phyloP scores from a whole-genome alignment of 2,329 filamentous ascomycete species.

The Exserohilum turcica region DNA sequence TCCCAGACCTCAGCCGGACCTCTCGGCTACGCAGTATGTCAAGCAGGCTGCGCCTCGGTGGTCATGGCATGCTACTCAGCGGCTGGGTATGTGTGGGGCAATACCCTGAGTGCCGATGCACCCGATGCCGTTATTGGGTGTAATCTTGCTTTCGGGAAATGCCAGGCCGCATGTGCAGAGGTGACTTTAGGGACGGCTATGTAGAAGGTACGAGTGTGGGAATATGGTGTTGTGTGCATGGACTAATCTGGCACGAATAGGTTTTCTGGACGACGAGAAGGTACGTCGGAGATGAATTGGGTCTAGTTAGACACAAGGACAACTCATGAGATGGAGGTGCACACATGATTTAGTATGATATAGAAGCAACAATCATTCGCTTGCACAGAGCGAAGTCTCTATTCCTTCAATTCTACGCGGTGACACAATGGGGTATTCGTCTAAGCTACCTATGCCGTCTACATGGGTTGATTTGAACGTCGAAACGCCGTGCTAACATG shows the following conservation, averaged over 20 bases:
- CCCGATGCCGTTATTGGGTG: constrained; percentile 52
- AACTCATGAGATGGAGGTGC: neutral
- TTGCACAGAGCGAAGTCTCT: neutral
- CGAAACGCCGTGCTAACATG: neutral
- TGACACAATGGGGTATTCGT: neutral
- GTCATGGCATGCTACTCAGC: constrained; percentile 56
- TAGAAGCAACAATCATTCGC: neutral
- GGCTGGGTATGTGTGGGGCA: constrained; percentile 53
- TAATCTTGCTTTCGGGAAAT: constrained; percentile 54
- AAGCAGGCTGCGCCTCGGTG: constrained; percentile 53
- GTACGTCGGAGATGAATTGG: neutral
- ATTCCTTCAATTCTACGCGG: neutral
- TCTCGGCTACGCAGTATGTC: constrained; percentile 53
- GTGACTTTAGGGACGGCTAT: constrained; percentile 42
- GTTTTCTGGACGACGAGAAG: neutral
- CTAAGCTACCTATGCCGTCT: neutral
- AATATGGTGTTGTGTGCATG: neutral
- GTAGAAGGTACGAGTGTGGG: constrained; percentile 19
- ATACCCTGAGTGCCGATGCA: constrained; percentile 46
- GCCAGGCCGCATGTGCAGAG: constrained; percentile 53
- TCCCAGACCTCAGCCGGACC: constrained; percentile 34
- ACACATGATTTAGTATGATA: neutral
- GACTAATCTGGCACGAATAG: too few species aligned
- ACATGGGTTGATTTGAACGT: constrained; percentile 1
- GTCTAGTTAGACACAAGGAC: neutral